These are phyloP conservation scores for Abrus precatorius DNA, from an alignment of 306 rosid species.

Conservation along the genomic window DNA sequence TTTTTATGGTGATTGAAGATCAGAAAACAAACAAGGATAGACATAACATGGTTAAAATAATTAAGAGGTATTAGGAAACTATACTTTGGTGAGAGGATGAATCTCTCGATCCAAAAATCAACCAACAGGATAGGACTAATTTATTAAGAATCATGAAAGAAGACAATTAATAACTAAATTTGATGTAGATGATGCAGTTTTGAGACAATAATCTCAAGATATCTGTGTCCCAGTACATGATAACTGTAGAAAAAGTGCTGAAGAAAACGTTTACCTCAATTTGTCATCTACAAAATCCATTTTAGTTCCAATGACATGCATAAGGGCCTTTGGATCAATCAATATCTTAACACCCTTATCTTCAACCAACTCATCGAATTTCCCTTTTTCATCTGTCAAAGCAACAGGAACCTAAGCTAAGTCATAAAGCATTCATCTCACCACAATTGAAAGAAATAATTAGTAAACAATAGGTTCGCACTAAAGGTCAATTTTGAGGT, in stretches of 20 bases:
- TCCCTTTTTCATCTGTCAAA: constrained; percentile 87
- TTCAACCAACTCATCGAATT: constrained; percentile 89
- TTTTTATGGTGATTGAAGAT: too few relatives aligned
- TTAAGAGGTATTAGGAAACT: too few relatives aligned
- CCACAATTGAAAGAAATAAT: not conserved
- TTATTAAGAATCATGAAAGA: not conserved
- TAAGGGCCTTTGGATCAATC: constrained; percentile 95
- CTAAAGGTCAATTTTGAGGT: not conserved
- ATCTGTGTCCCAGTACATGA: constrained; percentile 10
- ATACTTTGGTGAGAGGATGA: not conserved
- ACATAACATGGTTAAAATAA: too few relatives aligned
- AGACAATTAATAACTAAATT: not conserved
- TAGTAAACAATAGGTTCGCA: not conserved
- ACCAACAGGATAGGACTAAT: not conserved
- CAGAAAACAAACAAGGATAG: too few relatives aligned
- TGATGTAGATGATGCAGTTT: not conserved
- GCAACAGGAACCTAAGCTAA: constrained; percentile 13
- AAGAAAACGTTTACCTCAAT: constrained; percentile 68
- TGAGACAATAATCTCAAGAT: constrained; percentile 5
- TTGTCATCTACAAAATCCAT: constrained; percentile 98
- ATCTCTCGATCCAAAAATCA: constrained; percentile 12
- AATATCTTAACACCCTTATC: constrained; percentile 92
- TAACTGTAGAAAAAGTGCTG: not conserved
- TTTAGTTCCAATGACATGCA: constrained; percentile 97
- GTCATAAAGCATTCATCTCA: constrained; percentile 11